Conservation (phyloP, 1,139 yeast species). For the Nematodospora anomalae region DNA sequence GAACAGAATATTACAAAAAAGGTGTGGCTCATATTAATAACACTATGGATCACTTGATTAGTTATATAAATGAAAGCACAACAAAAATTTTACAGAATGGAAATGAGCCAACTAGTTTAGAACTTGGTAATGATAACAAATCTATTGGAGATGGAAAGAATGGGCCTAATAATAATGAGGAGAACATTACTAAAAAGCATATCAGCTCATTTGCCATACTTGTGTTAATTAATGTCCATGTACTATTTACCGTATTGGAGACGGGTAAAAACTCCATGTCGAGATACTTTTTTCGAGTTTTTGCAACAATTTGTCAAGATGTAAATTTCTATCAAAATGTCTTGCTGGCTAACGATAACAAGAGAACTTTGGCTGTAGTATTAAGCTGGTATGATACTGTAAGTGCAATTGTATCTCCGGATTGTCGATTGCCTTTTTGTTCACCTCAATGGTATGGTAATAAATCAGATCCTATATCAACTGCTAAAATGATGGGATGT, state of each 20-base stretch:
- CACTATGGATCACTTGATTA: conserved; percentile 51
- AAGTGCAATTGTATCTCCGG: conserved; percentile 54
- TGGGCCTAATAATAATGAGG: conserved; percentile 19
- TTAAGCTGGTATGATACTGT: conserved; percentile 59
- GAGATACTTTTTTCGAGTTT: conserved; percentile 47
- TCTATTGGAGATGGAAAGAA: no score
- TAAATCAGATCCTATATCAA: conserved; percentile 38
- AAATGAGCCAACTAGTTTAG: not conserved
- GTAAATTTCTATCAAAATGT: conserved; percentile 20
- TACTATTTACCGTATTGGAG: conserved; percentile 50
- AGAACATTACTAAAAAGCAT: conserved; percentile 29
- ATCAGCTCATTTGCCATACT: conserved; percentile 51
- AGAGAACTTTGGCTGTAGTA: conserved; percentile 48
- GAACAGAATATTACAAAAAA: conserved; percentile 46
- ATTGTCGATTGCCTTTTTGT: conserved; percentile 52
- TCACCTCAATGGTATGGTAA: conserved; percentile 53
- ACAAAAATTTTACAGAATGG: conserved; percentile 2
- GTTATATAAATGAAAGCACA: conserved; percentile 23
- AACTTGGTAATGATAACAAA: not conserved
- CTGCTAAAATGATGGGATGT: conserved; percentile 55
- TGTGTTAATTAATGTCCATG: conserved; percentile 51
- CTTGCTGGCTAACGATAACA: conserved; percentile 43
- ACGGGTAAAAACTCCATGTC: conserved; percentile 52
- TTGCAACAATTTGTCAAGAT: conserved; percentile 48
- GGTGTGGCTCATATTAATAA: conserved; percentile 53